Conservation (phyloP, 805 yeast species). For the Saccharomycopsis selenospora region DNA sequence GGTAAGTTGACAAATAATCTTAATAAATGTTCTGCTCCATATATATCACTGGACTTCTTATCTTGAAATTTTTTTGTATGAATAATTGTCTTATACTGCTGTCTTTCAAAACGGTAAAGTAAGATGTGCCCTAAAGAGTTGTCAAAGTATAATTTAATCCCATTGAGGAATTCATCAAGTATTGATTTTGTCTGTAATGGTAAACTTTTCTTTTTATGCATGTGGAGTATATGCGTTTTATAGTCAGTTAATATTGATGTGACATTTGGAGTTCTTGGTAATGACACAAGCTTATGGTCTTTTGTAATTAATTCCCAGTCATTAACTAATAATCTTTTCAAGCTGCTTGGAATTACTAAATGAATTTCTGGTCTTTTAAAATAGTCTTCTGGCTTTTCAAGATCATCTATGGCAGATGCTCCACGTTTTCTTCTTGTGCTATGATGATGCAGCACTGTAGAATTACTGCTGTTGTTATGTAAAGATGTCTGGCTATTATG, state of each 20-base stretch:
- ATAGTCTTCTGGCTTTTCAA: conserved; percentile 27
- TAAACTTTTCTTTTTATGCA: conserved; percentile 25
- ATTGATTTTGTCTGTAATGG: conserved; percentile 40
- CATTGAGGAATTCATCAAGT: conserved; percentile 59
- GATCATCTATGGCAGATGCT: conserved; percentile 22
- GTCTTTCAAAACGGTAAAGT: conserved; percentile 69
- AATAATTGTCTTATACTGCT: conserved; percentile 54
- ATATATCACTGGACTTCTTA: conserved; percentile 39
- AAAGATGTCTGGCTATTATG: background rate
- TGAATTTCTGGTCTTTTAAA: conserved; percentile 35
- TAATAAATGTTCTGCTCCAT: conserved; percentile 78
- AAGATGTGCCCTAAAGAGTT: conserved; percentile 60
- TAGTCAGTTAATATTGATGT: conserved; percentile 49
- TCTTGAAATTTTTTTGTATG: conserved; percentile 29
- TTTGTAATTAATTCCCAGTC: conserved; percentile 93
- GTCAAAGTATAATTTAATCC: conserved; percentile 69
- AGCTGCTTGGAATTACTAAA: conserved; percentile 51
- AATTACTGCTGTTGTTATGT: background rate
- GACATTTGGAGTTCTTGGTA: conserved; percentile 57
- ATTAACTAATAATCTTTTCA: conserved; percentile 70
- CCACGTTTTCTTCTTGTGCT: conserved; percentile 26
- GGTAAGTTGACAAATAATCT: conserved; percentile 76
- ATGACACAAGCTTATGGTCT: conserved; percentile 57
- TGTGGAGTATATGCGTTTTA: conserved; percentile 25
- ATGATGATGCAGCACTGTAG: background rate